Evolutionary conservation across 192 early-diverging fungal genomes (phyloP).

Genomic region (Backusella macrospora): DNA sequence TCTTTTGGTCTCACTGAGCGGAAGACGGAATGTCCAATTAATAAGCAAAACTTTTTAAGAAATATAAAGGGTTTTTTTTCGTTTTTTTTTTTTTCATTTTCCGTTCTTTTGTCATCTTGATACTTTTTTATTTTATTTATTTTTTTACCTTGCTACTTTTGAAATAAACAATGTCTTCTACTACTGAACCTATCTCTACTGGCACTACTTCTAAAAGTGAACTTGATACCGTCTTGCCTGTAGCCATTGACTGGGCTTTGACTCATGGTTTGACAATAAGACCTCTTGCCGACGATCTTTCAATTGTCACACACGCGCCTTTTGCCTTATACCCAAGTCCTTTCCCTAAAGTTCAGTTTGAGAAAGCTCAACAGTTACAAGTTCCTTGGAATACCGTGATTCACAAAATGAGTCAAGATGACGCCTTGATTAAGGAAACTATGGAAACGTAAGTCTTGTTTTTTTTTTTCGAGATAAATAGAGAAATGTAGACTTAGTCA

Average conservation of each 20-base stretch:
- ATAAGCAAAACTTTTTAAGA: slow-evolving; percentile 9
- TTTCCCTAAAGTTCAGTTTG: slow-evolving; percentile 74
- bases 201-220: slow-evolving; percentile 15
- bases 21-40: not conserved
- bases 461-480: not conserved
- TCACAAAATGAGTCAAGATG: slow-evolving; percentile 75
- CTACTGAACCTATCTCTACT: slow-evolving; percentile 29
- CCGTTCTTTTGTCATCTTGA: not conserved
- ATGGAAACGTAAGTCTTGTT: slow-evolving; percentile 62
- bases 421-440: slow-evolving; percentile 70
- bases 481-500: no score
- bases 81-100: not conserved
- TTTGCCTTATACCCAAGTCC: slow-evolving; percentile 85
- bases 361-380: slow-evolving; percentile 75
- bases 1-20: slow-evolving; percentile 1
- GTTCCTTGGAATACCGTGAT: slow-evolving; percentile 82
- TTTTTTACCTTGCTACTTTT: not conserved
- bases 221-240: slow-evolving; percentile 48
- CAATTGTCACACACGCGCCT: slow-evolving; percentile 77
- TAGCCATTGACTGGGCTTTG: slow-evolving; percentile 82
- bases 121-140: slow-evolving; percentile 17
- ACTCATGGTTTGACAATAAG: slow-evolving; percentile 82
- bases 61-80: slow-evolving; percentile 4
- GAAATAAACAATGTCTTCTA: slow-evolving; percentile 21
- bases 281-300: slow-evolving; percentile 48